Conservation (phyloP, 306 rosid species). For the Quercus alba region DNA sequence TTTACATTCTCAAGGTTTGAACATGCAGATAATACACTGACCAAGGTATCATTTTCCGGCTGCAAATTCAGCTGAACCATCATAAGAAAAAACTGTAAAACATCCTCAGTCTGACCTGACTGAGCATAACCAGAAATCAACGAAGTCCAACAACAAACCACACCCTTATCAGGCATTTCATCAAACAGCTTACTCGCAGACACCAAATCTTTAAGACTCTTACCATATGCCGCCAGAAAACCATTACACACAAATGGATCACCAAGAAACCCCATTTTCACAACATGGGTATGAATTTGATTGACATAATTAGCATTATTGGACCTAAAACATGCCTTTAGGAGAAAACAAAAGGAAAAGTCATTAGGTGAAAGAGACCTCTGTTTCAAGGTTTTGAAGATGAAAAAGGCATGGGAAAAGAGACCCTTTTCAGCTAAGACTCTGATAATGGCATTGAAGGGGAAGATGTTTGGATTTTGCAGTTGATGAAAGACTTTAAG, state of each 20-base stretch:
- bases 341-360: conserved; percentile 55
- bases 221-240: conserved; percentile 40
- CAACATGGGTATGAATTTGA: conserved; percentile 47
- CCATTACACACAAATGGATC: conserved; percentile 40
- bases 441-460: conserved; percentile 56
- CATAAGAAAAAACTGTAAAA: conserved; percentile 33
- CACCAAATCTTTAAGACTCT: conserved; percentile 29
- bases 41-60: conserved; percentile 49
- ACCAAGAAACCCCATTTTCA: conserved; percentile 34
- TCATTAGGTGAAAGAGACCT: conserved; percentile 46
- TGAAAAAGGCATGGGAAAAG: conserved; percentile 24
- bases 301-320: conserved; percentile 22
- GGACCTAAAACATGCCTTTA: conserved; percentile 42
- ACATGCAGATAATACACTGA: conserved; percentile 58
- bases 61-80: conserved; percentile 41
- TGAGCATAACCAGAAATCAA: conserved; percentile 49
- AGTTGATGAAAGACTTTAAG: conserved; percentile 40
- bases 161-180: conserved; percentile 46
- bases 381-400: conserved; percentile 36
- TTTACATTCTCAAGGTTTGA: conserved; percentile 41
- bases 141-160: conserved; percentile 45
- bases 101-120: conserved; percentile 40
- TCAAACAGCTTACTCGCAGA: conserved; percentile 52
- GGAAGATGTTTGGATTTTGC: conserved; percentile 49
- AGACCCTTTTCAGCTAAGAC: conserved; percentile 43